A percentile compares a stretch with the other conserved stretches of the same genome.
Conservation (phyloP, 1,139 yeast genomes). For the Taiozyma sp. region DNA sequence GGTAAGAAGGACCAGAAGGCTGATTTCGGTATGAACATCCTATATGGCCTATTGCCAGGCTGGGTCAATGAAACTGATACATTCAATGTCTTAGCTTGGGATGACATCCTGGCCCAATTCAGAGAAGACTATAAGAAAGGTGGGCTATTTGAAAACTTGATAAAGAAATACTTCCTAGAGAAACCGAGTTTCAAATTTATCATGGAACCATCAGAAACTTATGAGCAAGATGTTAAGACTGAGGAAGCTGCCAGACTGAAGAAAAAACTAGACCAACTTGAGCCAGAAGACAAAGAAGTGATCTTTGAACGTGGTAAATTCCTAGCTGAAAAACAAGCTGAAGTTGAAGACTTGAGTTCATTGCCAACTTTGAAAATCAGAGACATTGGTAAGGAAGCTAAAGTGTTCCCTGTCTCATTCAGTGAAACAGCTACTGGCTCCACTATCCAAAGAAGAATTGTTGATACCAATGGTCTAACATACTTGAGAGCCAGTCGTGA, state of each 20-base stretch:
- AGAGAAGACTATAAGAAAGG: slow-evolving; percentile 62
- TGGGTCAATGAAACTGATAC: slow-evolving; percentile 83
- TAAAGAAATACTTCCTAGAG: slow-evolving; percentile 47
- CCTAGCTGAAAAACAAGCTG: slow-evolving; percentile 59
- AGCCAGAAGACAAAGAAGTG: slow-evolving; percentile 51
- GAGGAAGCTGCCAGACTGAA: slow-evolving; percentile 57
- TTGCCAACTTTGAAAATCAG: slow-evolving; percentile 69
- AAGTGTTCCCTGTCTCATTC: slow-evolving; percentile 31
- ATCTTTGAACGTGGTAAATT: slow-evolving; percentile 57
- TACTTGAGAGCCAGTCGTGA: slow-evolving; percentile 61
- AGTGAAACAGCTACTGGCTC: slow-evolving; percentile 26
- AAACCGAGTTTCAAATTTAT: slow-evolving; percentile 64
- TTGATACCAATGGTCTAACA: slow-evolving; percentile 72
- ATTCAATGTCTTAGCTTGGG: slow-evolving; percentile 60
- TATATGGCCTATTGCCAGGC: slow-evolving; percentile 71
- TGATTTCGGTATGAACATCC: slow-evolving; percentile 79
- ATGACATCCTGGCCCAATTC: slow-evolving; percentile 53
- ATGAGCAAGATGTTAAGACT: slow-evolving; percentile 40
- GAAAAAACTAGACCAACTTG: slow-evolving; percentile 38
- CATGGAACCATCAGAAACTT: slow-evolving; percentile 66
- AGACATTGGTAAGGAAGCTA: slow-evolving; percentile 67
- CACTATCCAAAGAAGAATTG: slow-evolving; percentile 37
- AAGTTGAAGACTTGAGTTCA: slow-evolving; percentile 68
- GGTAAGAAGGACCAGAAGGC: slow-evolving; percentile 84
- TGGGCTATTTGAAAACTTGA: slow-evolving; percentile 50